Base-by-base conservation (phyloP, 1,284 basidiomycete genomes). In the Moesziomyces sp. region DNA sequence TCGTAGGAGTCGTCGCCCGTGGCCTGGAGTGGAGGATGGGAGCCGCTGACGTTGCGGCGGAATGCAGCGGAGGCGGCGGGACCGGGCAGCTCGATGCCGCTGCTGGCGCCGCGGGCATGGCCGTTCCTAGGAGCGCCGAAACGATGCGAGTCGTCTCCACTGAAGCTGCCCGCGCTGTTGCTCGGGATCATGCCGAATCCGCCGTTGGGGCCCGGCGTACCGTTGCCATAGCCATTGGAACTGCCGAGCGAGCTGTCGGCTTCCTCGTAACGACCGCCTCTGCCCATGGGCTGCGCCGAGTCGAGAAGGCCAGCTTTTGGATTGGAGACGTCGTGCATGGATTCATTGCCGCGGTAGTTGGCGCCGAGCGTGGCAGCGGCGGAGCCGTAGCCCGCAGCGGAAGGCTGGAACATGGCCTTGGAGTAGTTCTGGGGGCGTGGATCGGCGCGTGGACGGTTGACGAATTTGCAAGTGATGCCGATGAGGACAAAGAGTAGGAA, bases 201-300 rank as follows among this genome's bases (percentile, higher is more conserved):
- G 11, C 66, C 60, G n/a, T 56, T 58, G 1, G 30, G 10, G 14
- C 52, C 53, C 3, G 35, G 58, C 9, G 30, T 33, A 4, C 28
- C 52, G n/a, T 46, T 46, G 24, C 42, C 57, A 19, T 52, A 56
- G 7, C 58, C 61, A 18, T 61, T 57, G 38, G 57, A 68, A 30
- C 71, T 69, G 45, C 69, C 59, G 13, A 64, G 26, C 18, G 69
- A 73, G 45, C 50, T 58, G 24, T 69, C 65, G 13, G 40, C 65
- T 16, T 74, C 61, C 9, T 76, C 64, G 46, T 61, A 65, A 21
- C 57, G 66, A 3, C 74, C 74, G 4, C 74, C 74, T 13, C 49
- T 51, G 21, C 74, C 74, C 74, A 76, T 76, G 23, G 74, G 74
- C 53, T 58, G 56, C 2, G 66, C 69, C 14, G 66, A 63, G 40